Base-by-base conservation (phyloP, 306 rosid species). In the Argentina anserina region DNA sequence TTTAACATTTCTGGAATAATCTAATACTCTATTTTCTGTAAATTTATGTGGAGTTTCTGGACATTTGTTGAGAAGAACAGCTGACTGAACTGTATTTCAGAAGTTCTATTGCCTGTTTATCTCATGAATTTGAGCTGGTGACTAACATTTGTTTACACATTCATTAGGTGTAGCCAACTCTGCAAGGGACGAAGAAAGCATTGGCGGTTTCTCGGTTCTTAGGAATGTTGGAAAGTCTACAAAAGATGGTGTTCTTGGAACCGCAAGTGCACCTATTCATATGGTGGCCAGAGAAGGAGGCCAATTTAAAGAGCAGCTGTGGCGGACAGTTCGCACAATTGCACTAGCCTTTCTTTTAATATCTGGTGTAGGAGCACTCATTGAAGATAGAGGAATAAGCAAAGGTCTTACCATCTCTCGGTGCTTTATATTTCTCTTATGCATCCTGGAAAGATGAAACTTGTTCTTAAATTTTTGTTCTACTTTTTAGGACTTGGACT, bases 241-340 rank as follows among this genome's bases (percentile, higher is more conserved):
- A 15, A 84, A 90, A 81, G 86, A 83, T 34, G 90, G 92, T 40
- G 2, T 84, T 79, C 89, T 93, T 78, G 97, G 93, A 77, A 90
- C 96, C 53, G 82, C 94, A 6, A 71, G 83, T 80, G 86, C 92
- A 65, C 97, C 96, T 33, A 87, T 90, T 82, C 94, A 89, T 84
- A 86, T 85, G 92, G 89, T 89, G 65, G 60, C 87, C 58, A 76
- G 85, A 50, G 85, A 87, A 76, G 87, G 85, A 76, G 89, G 84
- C 31, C 89, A 84, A 65, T 87, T 90, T 59, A 89, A 90, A 79
- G 94, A 85, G 82, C 94, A 84, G 84, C 76, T 90, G 65, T 86
- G 97, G 94, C 86, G 87, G 14, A 85, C 93, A 15, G 66, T 93
- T 74, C 87, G 94, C 65, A 78, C 88, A 26, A 70, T 89, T 69